phyloP scores from a whole-genome alignment of 2,329 filamentous ascomycete species.

The Colletotrichum karsti region DNA sequence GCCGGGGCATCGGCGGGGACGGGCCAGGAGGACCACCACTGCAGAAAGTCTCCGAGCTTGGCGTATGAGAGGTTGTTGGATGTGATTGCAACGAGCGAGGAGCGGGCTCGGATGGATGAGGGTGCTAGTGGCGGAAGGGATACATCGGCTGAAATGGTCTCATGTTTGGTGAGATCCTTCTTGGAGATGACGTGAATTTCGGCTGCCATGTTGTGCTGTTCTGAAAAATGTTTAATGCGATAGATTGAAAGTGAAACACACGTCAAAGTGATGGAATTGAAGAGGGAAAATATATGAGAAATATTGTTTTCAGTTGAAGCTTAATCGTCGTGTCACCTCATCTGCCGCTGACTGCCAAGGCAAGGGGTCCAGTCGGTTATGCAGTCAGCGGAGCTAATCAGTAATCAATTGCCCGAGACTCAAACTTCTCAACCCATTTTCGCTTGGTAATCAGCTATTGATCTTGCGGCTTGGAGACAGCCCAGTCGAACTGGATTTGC shows the following conservation, averaged over 20 bases:
- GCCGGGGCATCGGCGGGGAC: conserved; percentile 42
- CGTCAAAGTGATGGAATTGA: no score
- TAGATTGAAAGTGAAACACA: background rate
- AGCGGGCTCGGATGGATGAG: conserved; percentile 40
- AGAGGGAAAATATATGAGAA: background rate
- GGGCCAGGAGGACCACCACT: conserved; percentile 54
- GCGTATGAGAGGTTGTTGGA: conserved; percentile 46
- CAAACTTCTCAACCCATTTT: background rate
- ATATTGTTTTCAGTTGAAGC: background rate
- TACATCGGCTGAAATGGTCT: conserved; percentile 4
- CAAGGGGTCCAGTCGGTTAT: background rate
- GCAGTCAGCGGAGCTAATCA: background rate
- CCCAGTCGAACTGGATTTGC: no score
- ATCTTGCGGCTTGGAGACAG: background rate
- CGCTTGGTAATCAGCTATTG: background rate
- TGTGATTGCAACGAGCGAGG: conserved; percentile 39
- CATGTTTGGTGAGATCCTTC: conserved; percentile 35
- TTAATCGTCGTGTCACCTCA: background rate
- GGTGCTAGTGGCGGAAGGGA: conserved; percentile 28
- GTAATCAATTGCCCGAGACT: no score
- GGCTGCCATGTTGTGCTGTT: conserved; percentile 1
- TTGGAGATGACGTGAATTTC: conserved; percentile 40
- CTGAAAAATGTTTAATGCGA: background rate
- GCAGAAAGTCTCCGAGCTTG: conserved; percentile 34
- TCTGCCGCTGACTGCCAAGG: background rate